Percentiles rank a stretch among this genome's conserved stretches.
Conservation (phyloP, 805 yeast genomes). For the Wickerhamiella hasegawae region DNA sequence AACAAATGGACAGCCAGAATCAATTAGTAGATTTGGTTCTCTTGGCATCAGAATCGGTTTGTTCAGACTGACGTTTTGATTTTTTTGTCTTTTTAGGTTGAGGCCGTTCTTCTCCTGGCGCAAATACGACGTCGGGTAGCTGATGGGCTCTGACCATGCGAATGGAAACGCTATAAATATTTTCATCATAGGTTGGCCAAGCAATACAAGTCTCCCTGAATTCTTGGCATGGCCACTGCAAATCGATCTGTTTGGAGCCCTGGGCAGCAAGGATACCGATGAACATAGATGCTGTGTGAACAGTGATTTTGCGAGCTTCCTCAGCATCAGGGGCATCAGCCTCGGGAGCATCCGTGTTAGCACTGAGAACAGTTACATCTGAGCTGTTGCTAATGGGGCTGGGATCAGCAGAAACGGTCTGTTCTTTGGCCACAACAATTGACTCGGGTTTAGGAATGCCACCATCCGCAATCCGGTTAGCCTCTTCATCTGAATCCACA, state of each 20-base stretch:
- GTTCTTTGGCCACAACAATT: conserved; percentile 1
- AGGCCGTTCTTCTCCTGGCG: conserved; percentile 70
- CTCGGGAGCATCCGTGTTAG: not conserved
- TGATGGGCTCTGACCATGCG: conserved; percentile 59
- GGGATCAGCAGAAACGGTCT: conserved; percentile 17
- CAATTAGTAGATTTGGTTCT: too few relatives aligned
- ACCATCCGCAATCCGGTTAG: conserved; percentile 37
- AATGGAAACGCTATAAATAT: conserved; percentile 42
- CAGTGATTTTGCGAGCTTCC: conserved; percentile 17
- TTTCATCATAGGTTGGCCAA: conserved; percentile 52
- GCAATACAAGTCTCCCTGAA: conserved; percentile 67
- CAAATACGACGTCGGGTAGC: conserved; percentile 71
- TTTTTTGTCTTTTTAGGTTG: conserved; percentile 41
- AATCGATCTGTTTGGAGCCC: conserved; percentile 41
- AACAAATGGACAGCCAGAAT: too few relatives aligned
- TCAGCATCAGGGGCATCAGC: conserved; percentile 13
- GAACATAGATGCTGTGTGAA: conserved; percentile 60
- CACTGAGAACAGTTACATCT: conserved; percentile 2
- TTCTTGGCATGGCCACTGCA: conserved; percentile 80
- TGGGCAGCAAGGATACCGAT: conserved; percentile 56
- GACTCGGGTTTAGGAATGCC: conserved; percentile 41
- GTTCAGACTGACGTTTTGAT: conserved; percentile 28
- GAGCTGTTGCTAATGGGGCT: not conserved
- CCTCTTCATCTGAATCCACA: conserved; percentile 37
- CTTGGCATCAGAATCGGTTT: not conserved